phyloP scores from a whole-genome alignment of 2,329 filamentous ascomycete species.

The Coniochaeta pulveracea region DNA sequence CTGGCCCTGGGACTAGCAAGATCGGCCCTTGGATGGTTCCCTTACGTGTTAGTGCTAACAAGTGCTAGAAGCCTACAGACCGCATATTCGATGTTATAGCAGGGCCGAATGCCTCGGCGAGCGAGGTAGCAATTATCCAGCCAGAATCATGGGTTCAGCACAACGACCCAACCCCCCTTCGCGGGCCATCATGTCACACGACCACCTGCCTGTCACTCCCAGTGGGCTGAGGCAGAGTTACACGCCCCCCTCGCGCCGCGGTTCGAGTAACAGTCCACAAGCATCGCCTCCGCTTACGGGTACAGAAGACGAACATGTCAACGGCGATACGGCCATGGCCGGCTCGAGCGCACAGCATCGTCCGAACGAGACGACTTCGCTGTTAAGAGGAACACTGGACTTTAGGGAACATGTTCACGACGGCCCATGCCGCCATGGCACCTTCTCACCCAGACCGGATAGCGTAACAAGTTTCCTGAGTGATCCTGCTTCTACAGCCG shows the following conservation, averaged over 20 bases:
- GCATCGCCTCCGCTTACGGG: slow-evolving; percentile 7
- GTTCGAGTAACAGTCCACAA: slow-evolving; percentile 6
- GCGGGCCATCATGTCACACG: slow-evolving; percentile 9
- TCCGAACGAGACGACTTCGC: slow-evolving; percentile 36
- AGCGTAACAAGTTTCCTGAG: slow-evolving; percentile 29
- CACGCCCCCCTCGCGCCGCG: slow-evolving; percentile 14
- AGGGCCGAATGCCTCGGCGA: no score
- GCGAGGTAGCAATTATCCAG: no score
- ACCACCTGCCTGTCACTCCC: slow-evolving; percentile 29
- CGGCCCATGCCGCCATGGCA: slow-evolving; percentile 57
- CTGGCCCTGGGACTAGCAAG: no score
- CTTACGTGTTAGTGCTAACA: no score
- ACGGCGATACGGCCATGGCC: slow-evolving; percentile 10
- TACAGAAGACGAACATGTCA: slow-evolving; percentile 9
- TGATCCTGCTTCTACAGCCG: slow-evolving; percentile 11
- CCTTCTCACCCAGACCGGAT: slow-evolving; percentile 58
- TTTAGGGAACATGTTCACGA: slow-evolving; percentile 27
- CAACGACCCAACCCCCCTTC: slow-evolving; percentile 6
- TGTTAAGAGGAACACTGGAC: slow-evolving; percentile 27
- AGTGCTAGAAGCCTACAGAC: no score
- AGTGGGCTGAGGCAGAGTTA: slow-evolving; percentile 35
- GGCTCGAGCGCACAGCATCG: slow-evolving; percentile 12
- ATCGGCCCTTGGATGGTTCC: no score
- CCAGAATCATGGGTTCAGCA: slow-evolving; percentile 8
- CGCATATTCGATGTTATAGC: no score